Evolutionary conservation across 225 moss, liverwort and hornwort species (phyloP).

Genomic region (Pseudisothecium myosuroides): DNA sequence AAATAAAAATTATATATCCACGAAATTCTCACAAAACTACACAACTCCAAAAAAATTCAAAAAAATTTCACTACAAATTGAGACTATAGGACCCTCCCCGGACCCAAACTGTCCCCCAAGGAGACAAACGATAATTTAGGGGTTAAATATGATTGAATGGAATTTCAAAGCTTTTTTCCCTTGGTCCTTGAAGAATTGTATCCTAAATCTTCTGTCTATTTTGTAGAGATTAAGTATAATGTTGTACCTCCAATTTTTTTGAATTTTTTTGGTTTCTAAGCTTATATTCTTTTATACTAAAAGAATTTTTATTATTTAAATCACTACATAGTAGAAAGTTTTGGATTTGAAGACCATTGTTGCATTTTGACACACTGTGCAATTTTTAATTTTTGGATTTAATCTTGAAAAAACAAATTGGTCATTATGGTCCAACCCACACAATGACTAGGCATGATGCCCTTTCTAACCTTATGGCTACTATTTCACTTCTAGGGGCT

Average conservation of each 20-base stretch:
- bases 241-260: neutral
- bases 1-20: too few species aligned
- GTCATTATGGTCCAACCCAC: neutral
- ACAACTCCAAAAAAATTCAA: too few species aligned
- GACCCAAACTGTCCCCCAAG: too few species aligned
- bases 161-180: neutral
- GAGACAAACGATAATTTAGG: too few species aligned
- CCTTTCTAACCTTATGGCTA: neutral
- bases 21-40: too few species aligned
- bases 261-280: neutral
- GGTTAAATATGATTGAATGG: too few species aligned
- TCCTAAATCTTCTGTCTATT: neutral
- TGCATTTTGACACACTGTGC: too few species aligned
- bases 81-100: too few species aligned
- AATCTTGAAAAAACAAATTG: rapidly evolving
- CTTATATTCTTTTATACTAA: neutral
- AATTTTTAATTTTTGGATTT: neutral
- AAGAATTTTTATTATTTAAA: neutral
- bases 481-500: neutral
- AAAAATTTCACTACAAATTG: too few species aligned
- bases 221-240: neutral
- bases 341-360: neutral
- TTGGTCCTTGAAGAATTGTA: neutral
- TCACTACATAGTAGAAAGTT: neutral
- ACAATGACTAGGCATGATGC: neutral